These are phyloP conservation scores for Ogataea pilisensis DNA, from an alignment of 805 yeast genomes.

Conservation along the genomic window DNA sequence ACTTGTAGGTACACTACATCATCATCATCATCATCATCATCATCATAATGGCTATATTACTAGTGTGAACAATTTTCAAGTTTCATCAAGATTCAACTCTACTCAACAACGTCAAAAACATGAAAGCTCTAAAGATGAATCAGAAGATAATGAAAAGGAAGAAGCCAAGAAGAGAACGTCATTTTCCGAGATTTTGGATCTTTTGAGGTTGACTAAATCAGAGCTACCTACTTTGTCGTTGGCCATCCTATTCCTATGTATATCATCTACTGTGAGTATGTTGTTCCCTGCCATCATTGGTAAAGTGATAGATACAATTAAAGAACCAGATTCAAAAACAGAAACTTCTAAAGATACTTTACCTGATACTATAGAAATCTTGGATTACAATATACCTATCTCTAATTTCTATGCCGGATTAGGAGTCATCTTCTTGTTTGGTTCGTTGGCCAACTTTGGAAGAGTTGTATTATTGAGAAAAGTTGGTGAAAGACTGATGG, in stretches of 20 bases:
- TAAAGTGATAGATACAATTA: conserved; percentile 73
- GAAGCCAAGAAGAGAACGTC: conserved; percentile 18
- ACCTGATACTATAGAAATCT: conserved; percentile 18
- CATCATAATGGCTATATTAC: neutral
- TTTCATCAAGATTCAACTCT: neutral
- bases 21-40: neutral
- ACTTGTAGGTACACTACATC: neutral
- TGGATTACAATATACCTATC: conserved; percentile 53
- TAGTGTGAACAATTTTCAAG: neutral
- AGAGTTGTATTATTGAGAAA: conserved; percentile 70
- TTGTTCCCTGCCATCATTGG: conserved; percentile 81
- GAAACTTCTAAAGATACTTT: conserved; percentile 5
- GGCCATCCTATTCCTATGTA: conserved; percentile 61
- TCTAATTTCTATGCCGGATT: conserved; percentile 60
- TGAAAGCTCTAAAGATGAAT: neutral
- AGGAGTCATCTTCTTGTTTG: conserved; percentile 60
- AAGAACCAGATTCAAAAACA: conserved; percentile 24
- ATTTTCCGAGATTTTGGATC: conserved; percentile 38
- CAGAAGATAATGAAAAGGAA: conserved; percentile 1
- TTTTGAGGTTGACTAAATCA: conserved; percentile 53
- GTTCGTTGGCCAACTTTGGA: conserved; percentile 77
- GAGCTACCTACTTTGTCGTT: conserved; percentile 51
- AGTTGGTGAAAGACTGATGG: conserved; percentile 85
- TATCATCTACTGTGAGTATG: conserved; percentile 79
- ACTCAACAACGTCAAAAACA: neutral